phyloP scores from a whole-genome alignment of 768 basidiomycete genomes.

The Boletus reticuloceps region DNA sequence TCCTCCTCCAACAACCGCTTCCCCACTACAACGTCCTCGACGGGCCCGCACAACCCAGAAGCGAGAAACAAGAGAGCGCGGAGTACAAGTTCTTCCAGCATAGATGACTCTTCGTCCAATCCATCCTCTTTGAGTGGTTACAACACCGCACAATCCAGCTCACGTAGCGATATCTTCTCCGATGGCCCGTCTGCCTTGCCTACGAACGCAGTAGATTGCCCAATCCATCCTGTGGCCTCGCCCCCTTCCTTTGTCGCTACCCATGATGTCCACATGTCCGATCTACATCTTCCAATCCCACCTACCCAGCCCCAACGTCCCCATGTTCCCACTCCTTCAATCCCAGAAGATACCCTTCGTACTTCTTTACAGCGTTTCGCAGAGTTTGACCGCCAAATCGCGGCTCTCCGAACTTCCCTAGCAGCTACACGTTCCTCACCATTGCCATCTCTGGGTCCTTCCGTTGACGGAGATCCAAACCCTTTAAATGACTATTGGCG shows the following conservation, averaged over 20 bases:
- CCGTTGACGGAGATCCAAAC: slow-evolving; percentile 17
- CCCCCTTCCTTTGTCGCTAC: slow-evolving; percentile 40
- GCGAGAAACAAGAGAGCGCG: slow-evolving; percentile 58
- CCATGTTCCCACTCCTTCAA: slow-evolving; percentile 11
- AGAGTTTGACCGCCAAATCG: slow-evolving; percentile 53
- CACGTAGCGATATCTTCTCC: slow-evolving; percentile 28
- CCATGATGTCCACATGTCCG: slow-evolving; percentile 53
- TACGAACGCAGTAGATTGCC: slow-evolving; percentile 14
- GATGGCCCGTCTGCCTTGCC: slow-evolving; percentile 15
- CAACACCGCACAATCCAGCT: slow-evolving; percentile 35
- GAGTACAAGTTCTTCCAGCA: slow-evolving; percentile 49
- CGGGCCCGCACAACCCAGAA: slow-evolving; percentile 37
- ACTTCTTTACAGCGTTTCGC: slow-evolving; percentile 50
- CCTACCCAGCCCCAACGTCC: slow-evolving; percentile 14
- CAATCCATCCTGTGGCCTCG: slow-evolving; percentile 21
- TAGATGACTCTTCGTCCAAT: slow-evolving; percentile 29
- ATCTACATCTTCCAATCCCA: slow-evolving; percentile 28
- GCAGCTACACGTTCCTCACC: slow-evolving; percentile 26
- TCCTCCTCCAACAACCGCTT: slow-evolving; percentile 15
- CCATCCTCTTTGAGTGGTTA: slow-evolving; percentile 38
- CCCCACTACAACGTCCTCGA: slow-evolving; percentile 1
- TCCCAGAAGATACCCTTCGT: slow-evolving; percentile 39
- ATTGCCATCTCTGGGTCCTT: slow-evolving; percentile 23
- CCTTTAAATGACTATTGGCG: slow-evolving; percentile 18
- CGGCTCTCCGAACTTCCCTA: slow-evolving; percentile 43